Evolutionary conservation across 495 filamentous ascomycete genomes (phyloP).

Genomic region (Penicillium odoratum): DNA sequence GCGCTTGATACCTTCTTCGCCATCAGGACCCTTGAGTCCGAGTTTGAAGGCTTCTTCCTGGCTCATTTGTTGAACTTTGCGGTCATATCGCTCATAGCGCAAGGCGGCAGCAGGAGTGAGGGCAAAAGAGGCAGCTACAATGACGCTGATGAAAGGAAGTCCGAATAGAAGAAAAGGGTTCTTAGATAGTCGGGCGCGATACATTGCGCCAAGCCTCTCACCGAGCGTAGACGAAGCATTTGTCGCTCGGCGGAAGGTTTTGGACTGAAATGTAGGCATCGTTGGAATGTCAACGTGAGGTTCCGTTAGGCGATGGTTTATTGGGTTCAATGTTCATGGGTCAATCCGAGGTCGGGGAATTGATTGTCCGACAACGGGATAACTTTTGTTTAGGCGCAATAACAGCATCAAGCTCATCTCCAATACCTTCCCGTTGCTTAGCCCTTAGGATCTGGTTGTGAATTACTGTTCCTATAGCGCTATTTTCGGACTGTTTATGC

Average conservation of each 20-base stretch:
- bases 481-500: not conserved
- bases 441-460: not conserved
- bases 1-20: constrained; percentile 47
- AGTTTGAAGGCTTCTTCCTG: constrained; percentile 75
- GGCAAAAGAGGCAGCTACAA: constrained; percentile 93
- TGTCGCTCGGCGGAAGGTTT: constrained; percentile 62
- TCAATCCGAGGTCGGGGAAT: not conserved
- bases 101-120: constrained; percentile 91
- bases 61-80: constrained; percentile 76
- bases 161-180: constrained; percentile 94
- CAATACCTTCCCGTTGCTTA: not conserved
- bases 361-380: constrained; percentile 8
- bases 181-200: constrained; percentile 65
- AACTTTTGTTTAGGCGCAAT: constrained; percentile 12
- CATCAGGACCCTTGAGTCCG: constrained; percentile 58
- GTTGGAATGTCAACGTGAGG: constrained; percentile 1
- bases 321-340: not conserved
- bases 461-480: not conserved
- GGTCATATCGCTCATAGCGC: constrained; percentile 88
- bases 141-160: constrained; percentile 87
- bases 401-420: constrained; percentile 1
- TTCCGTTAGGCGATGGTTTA: not conserved
- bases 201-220: constrained; percentile 69
- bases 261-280: constrained; percentile 74
- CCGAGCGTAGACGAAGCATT: constrained; percentile 51